Percentiles rank a stretch among this genome's conserved stretches.
phyloP scores from a whole-genome alignment of 192 early-diverging fungal genomes.

The Coemansia sp. region DNA sequence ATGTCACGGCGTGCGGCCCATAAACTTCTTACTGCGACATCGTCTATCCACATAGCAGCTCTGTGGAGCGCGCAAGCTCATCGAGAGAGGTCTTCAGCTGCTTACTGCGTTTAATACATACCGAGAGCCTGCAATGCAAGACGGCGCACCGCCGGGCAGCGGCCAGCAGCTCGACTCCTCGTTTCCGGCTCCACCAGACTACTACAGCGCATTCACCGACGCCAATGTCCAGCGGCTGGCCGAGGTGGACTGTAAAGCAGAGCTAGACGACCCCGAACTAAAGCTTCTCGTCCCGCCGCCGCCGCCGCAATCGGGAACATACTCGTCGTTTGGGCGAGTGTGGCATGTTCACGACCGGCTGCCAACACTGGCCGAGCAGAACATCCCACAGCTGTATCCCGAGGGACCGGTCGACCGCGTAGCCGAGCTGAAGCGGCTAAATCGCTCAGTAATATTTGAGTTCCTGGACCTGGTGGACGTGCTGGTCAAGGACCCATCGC shows the following conservation, averaged over 20 bases:
- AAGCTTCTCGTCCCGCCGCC: slow-evolving; percentile 58
- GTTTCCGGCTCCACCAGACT: slow-evolving; percentile 66
- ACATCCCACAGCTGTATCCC: slow-evolving; percentile 63
- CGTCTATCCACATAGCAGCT: not conserved
- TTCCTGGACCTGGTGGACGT: slow-evolving; percentile 68
- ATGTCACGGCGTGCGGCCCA: too few relatives aligned
- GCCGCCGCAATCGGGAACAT: slow-evolving; percentile 53
- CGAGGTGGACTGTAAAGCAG: not conserved
- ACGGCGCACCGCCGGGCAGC: slow-evolving; percentile 9
- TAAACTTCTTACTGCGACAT: too few relatives aligned
- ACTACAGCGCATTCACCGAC: slow-evolving; percentile 61
- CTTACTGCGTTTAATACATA: not conserved
- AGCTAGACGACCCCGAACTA: slow-evolving; percentile 38
- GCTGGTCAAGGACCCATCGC: slow-evolving; percentile 53
- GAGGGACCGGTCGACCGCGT: slow-evolving; percentile 62
- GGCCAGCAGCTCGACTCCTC: slow-evolving; percentile 49
- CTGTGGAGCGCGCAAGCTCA: too few relatives aligned
- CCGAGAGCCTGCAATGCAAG: slow-evolving; percentile 10
- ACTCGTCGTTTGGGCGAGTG: slow-evolving; percentile 62
- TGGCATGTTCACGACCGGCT: slow-evolving; percentile 63
- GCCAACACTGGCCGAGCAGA: slow-evolving; percentile 58
- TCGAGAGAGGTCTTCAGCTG: too few relatives aligned
- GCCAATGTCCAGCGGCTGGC: slow-evolving; percentile 53
- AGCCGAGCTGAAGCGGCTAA: slow-evolving; percentile 61
- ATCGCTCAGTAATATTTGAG: slow-evolving; percentile 60